phyloP scores from a whole-genome alignment of 2,329 filamentous ascomycete genomes.

The Septoria linicola region DNA sequence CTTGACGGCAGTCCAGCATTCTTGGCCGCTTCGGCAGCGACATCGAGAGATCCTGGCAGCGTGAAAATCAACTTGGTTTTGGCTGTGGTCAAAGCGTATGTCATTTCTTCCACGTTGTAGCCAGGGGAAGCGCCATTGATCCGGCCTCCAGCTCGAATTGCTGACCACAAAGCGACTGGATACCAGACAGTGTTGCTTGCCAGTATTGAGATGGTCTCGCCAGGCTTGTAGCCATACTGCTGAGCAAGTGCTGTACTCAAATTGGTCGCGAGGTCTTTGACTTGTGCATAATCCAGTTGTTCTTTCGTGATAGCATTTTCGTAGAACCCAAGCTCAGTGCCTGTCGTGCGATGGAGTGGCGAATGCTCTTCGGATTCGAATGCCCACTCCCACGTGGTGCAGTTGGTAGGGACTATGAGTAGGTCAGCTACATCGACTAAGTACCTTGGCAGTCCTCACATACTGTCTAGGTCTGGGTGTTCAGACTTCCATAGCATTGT shows the following conservation, averaged over 20 bases:
- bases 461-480: constrained; percentile 46
- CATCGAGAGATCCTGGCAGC: constrained; percentile 51
- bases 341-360: constrained; percentile 39
- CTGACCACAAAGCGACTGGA: constrained; percentile 60
- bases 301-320: constrained; percentile 60
- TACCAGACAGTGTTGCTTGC: constrained; percentile 66
- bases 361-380: constrained; percentile 56
- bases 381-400: constrained; percentile 61
- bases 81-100: constrained; percentile 59
- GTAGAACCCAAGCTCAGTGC: constrained; percentile 48
- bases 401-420: constrained; percentile 50
- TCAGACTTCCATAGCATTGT: constrained; percentile 37
- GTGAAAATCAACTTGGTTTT: constrained; percentile 59
- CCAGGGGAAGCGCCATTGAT: constrained; percentile 63
- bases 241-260: constrained; percentile 60
- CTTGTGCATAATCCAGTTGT: constrained; percentile 54
- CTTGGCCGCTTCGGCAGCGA: constrained; percentile 54
- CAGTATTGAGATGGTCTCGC: constrained; percentile 60
- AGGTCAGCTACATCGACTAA: constrained; percentile 11
- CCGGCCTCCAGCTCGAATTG: constrained; percentile 52
- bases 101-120: constrained; percentile 66
- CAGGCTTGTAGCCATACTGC: constrained; percentile 52
- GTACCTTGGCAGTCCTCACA: background rate
- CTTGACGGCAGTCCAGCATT: constrained; percentile 52
- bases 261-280: constrained; percentile 56